Conservation (phyloP, 2,329 filamentous ascomycete species). For the Neurospora sp. region DNA sequence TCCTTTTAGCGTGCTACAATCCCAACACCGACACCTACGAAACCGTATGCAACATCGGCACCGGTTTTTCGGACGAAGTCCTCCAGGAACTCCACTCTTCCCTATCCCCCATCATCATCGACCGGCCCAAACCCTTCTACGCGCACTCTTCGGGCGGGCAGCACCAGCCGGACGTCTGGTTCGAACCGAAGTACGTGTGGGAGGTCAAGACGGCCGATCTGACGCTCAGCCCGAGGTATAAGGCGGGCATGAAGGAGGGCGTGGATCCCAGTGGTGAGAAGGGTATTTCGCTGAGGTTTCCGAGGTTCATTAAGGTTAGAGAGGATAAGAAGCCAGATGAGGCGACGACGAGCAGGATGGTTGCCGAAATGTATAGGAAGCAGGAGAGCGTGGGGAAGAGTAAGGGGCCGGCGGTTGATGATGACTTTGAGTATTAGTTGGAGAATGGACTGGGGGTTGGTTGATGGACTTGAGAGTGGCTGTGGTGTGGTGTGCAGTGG, state of each 20-base stretch:
- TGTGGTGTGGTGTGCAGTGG: too few relatives aligned
- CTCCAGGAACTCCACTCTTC: slow-evolving; percentile 77
- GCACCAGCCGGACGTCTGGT: slow-evolving; percentile 97
- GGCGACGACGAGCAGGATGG: slow-evolving; percentile 73
- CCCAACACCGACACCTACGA: slow-evolving; percentile 72
- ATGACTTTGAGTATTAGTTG: slow-evolving; percentile 87
- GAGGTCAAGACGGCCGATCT: slow-evolving; percentile 96
- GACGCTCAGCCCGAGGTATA: slow-evolving; percentile 85
- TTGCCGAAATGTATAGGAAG: slow-evolving; percentile 94
- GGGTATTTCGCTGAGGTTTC: slow-evolving; percentile 75
- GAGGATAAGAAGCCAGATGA: slow-evolving; percentile 95
- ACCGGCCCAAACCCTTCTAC: slow-evolving; percentile 90
- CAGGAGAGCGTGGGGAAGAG: slow-evolving; percentile 85
- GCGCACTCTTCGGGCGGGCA: slow-evolving; percentile 72
- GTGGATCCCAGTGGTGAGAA: slow-evolving; percentile 60
- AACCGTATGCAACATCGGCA: slow-evolving; percentile 96
- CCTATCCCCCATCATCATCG: slow-evolving; percentile 71
- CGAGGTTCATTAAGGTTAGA: slow-evolving; percentile 79
- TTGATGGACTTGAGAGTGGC: too few relatives aligned
- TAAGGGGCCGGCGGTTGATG: slow-evolving; percentile 80
- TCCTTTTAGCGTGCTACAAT: slow-evolving; percentile 92
- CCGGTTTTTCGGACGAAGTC: slow-evolving; percentile 88
- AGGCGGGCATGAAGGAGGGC: slow-evolving; percentile 77
- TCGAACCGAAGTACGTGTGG: slow-evolving; percentile 91
- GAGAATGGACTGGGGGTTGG: too few relatives aligned